phyloP scores from a whole-genome alignment of 768 basidiomycete species.

The Amanita inopinata region DNA sequence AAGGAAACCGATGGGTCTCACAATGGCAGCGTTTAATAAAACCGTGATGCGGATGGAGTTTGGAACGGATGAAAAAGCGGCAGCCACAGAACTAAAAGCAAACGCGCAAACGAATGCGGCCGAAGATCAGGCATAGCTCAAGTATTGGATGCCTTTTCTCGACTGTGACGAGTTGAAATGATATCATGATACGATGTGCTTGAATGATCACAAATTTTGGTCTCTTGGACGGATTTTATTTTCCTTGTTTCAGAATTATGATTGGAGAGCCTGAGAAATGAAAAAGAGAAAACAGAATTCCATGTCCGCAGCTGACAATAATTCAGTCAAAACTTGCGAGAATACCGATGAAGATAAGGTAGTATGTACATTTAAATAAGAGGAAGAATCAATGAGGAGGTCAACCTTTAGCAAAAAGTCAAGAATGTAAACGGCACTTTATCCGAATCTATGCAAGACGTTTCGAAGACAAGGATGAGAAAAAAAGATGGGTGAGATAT shows the following conservation, averaged over 20 bases:
- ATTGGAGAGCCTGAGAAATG: too few relatives aligned
- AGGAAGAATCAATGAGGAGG: neutral
- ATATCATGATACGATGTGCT: too few relatives aligned
- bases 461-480: neutral
- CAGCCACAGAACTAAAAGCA: neutral
- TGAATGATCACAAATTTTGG: too few relatives aligned
- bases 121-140: neutral
- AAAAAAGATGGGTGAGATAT: neutral
- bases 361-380: neutral
- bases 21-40: constrained; percentile 44
- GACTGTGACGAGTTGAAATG: too few relatives aligned
- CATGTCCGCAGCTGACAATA: too few relatives aligned
- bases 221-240: too few relatives aligned
- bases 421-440: neutral
- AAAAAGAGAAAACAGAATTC: too few relatives aligned
- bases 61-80: constrained; percentile 25
- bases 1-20: constrained; percentile 47
- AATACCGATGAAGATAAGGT: neutral
- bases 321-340: too few relatives aligned
- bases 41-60: constrained; percentile 33
- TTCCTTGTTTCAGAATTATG: too few relatives aligned
- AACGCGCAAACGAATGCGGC: neutral
- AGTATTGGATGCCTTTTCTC: too few relatives aligned
- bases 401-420: neutral
- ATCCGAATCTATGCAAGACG: constrained; percentile 1